phyloP scores from a whole-genome alignment of 164 flowering plant species.

The Paratinospora sagittata region DNA sequence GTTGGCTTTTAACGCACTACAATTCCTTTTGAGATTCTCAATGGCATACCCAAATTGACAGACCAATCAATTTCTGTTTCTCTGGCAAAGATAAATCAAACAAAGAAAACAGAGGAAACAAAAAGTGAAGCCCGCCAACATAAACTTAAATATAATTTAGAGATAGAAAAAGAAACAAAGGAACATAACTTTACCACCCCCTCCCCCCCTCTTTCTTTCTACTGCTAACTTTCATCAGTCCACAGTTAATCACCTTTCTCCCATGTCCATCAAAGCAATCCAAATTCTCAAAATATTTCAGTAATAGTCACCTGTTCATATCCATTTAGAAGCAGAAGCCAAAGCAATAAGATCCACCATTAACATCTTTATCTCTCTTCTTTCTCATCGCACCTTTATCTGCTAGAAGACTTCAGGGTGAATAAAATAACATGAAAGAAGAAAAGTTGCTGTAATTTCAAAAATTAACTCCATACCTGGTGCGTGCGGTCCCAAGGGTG shows the following conservation, averaged over 20 bases:
- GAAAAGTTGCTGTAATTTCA: too few relatives aligned
- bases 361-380: neutral
- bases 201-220: neutral
- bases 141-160: constrained; percentile 16
- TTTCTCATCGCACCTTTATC: constrained; percentile 16
- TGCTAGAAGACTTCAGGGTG: constrained; percentile 15
- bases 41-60: neutral
- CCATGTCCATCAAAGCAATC: constrained; percentile 5
- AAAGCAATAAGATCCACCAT: too few relatives aligned
- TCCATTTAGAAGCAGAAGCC: constrained; percentile 7
- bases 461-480: constrained; percentile 36
- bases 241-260: neutral
- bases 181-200: neutral
- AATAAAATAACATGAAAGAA: neutral
- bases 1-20: neutral
- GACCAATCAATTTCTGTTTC: constrained; percentile 5
- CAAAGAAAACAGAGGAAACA: neutral
- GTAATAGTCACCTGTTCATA: constrained; percentile 7
- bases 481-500: constrained; percentile 72
- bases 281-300: constrained; percentile 1
- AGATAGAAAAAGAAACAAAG: neutral
- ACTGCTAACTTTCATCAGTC: neutral
- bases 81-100: constrained; percentile 4
- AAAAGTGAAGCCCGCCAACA: constrained; percentile 6
- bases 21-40: neutral